A percentile compares a stretch with the other conserved stretches of the same genome.
These are phyloP conservation scores for Echinosophora koreensis DNA, from an alignment of 306 rosid genomes.

Conservation along the genomic window DNA sequence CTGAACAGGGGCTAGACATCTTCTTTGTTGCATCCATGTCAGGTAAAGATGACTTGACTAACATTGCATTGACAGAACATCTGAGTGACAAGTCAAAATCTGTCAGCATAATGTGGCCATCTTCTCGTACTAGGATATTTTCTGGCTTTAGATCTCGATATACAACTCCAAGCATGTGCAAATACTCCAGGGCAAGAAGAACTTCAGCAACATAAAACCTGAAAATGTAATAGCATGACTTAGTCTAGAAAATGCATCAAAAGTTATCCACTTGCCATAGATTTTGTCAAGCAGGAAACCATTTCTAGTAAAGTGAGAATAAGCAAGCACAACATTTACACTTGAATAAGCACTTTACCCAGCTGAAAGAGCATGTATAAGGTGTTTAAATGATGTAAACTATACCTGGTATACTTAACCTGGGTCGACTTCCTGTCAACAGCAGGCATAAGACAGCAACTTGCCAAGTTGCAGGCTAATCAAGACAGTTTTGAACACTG, in stretches of 20 bases:
- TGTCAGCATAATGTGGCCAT: slow-evolving; percentile 98
- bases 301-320: not conserved
- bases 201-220: slow-evolving; percentile 97
- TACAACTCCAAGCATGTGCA: slow-evolving; percentile 97
- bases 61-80: slow-evolving; percentile 80
- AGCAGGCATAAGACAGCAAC: not conserved
- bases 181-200: slow-evolving; percentile 92
- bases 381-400: slow-evolving; percentile 19
- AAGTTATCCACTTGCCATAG: slow-evolving; percentile 1
- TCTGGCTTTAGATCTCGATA: slow-evolving; percentile 98
- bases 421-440: not conserved
- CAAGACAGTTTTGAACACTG: slow-evolving; percentile 1
- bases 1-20: slow-evolving; percentile 72
- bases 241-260: slow-evolving; percentile 31
- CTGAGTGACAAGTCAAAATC: slow-evolving; percentile 93
- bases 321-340: slow-evolving; percentile 15
- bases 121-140: slow-evolving; percentile 93
- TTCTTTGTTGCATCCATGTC: slow-evolving; percentile 63
- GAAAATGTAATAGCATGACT: slow-evolving; percentile 40
- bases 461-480: slow-evolving; percentile 22
- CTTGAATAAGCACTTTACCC: not conserved
- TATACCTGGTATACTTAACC: not conserved
- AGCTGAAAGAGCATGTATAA: not conserved
- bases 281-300: not conserved
- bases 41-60: slow-evolving; percentile 79